phyloP scores from a whole-genome alignment of 306 rosid genomes.

The Sphenostylis stenocarpa region DNA sequence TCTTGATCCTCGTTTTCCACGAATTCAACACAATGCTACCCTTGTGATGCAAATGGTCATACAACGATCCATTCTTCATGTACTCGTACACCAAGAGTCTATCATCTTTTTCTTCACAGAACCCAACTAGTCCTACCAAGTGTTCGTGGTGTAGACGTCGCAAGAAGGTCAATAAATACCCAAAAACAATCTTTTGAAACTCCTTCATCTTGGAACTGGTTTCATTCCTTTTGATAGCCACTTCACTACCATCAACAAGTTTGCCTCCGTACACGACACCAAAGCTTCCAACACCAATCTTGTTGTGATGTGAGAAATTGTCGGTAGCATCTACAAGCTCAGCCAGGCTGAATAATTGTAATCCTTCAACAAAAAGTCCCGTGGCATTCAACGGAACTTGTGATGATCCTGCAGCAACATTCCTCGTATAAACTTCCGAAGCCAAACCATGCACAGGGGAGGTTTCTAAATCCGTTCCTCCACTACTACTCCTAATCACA shows the following conservation, averaged over 20 bases:
- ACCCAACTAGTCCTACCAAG: constrained; percentile 75
- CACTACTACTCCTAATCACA: not conserved
- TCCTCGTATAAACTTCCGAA: too few species aligned
- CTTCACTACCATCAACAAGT: constrained; percentile 66
- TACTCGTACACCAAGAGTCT: constrained; percentile 75
- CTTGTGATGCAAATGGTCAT: constrained; percentile 59
- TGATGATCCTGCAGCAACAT: not conserved
- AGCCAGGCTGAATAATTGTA: constrained; percentile 37
- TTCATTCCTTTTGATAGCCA: constrained; percentile 62
- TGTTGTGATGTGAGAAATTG: constrained; percentile 58
- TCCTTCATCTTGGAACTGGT: not conserved
- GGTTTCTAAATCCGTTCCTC: not conserved
- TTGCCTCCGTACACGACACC: constrained; percentile 75
- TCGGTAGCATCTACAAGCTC: constrained; percentile 72
- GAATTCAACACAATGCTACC: constrained; percentile 49
- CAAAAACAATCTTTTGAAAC: constrained; percentile 63
- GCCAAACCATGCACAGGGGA: not conserved
- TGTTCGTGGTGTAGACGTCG: constrained; percentile 64
- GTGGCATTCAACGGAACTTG: not conserved
- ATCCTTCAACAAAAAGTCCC: not conserved
- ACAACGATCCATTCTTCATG: constrained; percentile 68
- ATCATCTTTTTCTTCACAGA: constrained; percentile 60
- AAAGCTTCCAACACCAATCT: constrained; percentile 83
- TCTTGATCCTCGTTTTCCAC: constrained; percentile 73
- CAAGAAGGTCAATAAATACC: constrained; percentile 50